Base-by-base conservation (phyloP, 805 yeast species). In the Yarrowia sp. region DNA sequence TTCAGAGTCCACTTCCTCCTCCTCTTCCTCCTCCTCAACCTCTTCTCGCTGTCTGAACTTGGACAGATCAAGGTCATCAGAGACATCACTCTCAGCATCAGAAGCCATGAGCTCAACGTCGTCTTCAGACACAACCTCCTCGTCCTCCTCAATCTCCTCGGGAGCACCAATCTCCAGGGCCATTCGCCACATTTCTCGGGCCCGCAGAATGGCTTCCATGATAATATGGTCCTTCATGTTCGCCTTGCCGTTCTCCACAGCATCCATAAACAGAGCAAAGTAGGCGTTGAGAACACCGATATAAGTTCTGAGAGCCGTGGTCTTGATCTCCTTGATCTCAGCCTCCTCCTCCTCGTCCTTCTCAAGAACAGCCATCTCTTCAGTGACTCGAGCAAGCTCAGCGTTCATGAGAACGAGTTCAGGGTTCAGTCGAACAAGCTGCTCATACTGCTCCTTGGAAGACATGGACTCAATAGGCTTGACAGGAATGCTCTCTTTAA, bases 171-270 rank as follows among this genome's bases (percentile, higher is more conserved):
- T 73, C 67, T 79, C 84, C 53, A 77, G 80, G 4, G 96, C 96
- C 71, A 89, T 92, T 73, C 95, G 84, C 97, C 97, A 92, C 15
- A 90, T 81, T 72, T 93, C 97, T 69, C 96, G 83, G 2, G 95
- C 81, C 63, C 88, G 86, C 64, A 93, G 78, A 38, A 93, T 86
- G 33, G 88, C 83, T 71, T 90, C 92, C 97, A 95, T 93, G 1
- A 93, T 87, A 2, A 93, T 89, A 69, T 89, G 93, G 65, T 90
- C 96, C 70, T 90, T 91, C 88, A 92, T 86, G 10, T 83, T 77
- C 79, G 65, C 74, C 61, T 85, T 88, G 32, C 84, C 86, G 22
- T 78, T 78, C 48, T 78, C 76, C 43, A 87, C 72, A 50, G 84
- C 81, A 42, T 85, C 85, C 15, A 84, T 76, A 68, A 93, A 84